A percentile compares a stretch with the other conserved stretches of the same genome.
phyloP scores from a whole-genome alignment of 1,284 basidiomycete species.

The Hemileccinum hortonii region DNA sequence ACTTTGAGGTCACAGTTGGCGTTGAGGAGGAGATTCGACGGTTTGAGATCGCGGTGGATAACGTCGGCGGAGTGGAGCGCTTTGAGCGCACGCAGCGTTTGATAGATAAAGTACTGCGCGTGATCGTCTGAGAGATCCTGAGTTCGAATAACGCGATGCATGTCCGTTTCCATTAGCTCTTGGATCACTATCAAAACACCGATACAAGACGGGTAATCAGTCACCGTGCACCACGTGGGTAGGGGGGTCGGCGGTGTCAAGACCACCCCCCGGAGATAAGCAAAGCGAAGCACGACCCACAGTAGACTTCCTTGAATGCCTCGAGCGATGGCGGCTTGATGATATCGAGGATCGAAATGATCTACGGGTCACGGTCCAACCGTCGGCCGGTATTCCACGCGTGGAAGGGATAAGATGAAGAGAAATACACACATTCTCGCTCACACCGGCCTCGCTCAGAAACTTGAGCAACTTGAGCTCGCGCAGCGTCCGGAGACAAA shows the following conservation, averaged over 20 bases:
- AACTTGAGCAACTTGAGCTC: slow-evolving; percentile 90
- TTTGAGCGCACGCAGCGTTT: slow-evolving; percentile 91
- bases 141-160: slow-evolving; percentile 74
- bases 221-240: neutral
- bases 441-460: slow-evolving; percentile 86
- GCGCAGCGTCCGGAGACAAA: slow-evolving; percentile 80
- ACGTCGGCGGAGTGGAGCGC: slow-evolving; percentile 93
- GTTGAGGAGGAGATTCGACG: slow-evolving; percentile 92
- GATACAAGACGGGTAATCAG: slow-evolving; percentile 11
- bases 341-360: slow-evolving; percentile 94
- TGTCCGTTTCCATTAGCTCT: slow-evolving; percentile 73
- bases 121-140: slow-evolving; percentile 83
- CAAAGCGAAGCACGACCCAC: slow-evolving; percentile 43
- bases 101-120: slow-evolving; percentile 77
- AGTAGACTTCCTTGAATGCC: slow-evolving; percentile 89
- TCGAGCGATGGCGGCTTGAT: slow-evolving; percentile 88
- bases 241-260: neutral
- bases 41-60: slow-evolving; percentile 94
- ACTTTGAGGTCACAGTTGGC: slow-evolving; percentile 97
- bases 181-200: slow-evolving; percentile 57
- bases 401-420: too few relatives aligned
- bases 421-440: slow-evolving; percentile 76
- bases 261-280: neutral
- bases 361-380: slow-evolving; percentile 46
- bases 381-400: neutral